phyloP scores from a whole-genome alignment of 2,329 filamentous ascomycete species.

The Ascosphaera apis region DNA sequence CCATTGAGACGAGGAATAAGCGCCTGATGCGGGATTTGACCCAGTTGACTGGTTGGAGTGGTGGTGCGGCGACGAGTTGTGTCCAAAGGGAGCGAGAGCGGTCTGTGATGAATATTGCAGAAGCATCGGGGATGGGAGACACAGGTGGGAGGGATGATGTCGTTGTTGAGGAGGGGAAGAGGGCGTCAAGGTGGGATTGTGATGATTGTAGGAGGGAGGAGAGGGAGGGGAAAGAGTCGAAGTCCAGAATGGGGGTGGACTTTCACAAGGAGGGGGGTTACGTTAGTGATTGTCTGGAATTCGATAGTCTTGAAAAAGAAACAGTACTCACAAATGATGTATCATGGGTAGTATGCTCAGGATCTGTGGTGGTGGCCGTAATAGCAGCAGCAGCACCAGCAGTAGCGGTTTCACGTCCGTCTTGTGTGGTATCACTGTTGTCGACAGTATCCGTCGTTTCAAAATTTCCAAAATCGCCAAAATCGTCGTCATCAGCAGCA shows the following conservation, averaged over 20 bases:
- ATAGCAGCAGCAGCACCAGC: no score
- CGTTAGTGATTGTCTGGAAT: conserved; percentile 2
- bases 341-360: no score
- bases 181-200: conserved; percentile 18
- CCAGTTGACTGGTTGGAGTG: conserved; percentile 91
- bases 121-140: conserved; percentile 19
- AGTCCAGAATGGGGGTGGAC: conserved; percentile 24
- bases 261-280: conserved; percentile 1
- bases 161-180: conserved; percentile 21
- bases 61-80: conserved; percentile 82
- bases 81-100: conserved; percentile 85
- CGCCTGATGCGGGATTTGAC: conserved; percentile 86
- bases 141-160: conserved; percentile 13
- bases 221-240: conserved; percentile 28
- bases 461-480: conserved; percentile 47
- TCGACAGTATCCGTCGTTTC: no score
- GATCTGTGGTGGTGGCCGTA: no score
- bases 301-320: conserved; percentile 2
- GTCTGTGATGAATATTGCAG: conserved; percentile 55
- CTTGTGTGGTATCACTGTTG: no score
- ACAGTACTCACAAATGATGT: no score
- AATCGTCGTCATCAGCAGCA: conserved; percentile 30
- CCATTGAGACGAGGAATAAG: conserved; percentile 83
- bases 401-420: no score
- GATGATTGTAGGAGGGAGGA: conserved; percentile 19